Conservation (phyloP, 139 green algal genomes). For the Gonium pectorale region DNA sequence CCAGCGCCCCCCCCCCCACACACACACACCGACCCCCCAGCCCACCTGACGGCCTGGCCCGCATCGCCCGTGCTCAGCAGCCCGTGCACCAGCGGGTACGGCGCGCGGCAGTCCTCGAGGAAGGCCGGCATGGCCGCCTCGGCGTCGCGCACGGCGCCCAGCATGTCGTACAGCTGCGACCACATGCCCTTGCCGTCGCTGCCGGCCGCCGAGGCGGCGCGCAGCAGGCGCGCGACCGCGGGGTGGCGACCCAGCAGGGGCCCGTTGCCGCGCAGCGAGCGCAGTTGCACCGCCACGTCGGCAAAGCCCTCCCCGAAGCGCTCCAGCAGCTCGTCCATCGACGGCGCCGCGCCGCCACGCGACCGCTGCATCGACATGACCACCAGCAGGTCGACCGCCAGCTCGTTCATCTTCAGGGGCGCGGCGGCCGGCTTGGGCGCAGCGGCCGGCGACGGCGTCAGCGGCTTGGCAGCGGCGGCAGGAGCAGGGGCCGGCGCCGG, state of each 20-base stretch:
- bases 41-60: constrained; percentile 26
- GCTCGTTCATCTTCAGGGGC: neutral
- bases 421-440: neutral
- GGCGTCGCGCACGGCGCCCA: neutral
- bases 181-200: constrained; percentile 8
- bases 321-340: neutral
- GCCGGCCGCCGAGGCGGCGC: neutral
- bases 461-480: neutral
- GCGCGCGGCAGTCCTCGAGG: neutral
- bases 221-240: neutral
- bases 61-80: constrained; percentile 21
- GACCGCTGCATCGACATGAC: constrained; percentile 3
- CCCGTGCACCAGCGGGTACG: neutral
- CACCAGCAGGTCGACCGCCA: constrained; percentile 22
- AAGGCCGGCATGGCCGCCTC: constrained; percentile 13
- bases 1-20: too few relatives aligned
- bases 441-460: neutral
- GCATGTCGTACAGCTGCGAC: constrained; percentile 29
- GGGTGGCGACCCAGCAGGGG: constrained; percentile 1
- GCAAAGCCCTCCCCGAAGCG: constrained; percentile 10
- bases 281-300: neutral
- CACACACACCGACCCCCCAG: too few relatives aligned
- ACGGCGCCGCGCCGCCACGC: neutral
- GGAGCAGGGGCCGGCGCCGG: neutral
- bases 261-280: neutral